A percentile compares a stretch with the other conserved stretches of the same genome.
Evolutionary conservation across 768 basidiomycete genomes (phyloP).

Genomic region (Peribolospora kevripleyi): DNA sequence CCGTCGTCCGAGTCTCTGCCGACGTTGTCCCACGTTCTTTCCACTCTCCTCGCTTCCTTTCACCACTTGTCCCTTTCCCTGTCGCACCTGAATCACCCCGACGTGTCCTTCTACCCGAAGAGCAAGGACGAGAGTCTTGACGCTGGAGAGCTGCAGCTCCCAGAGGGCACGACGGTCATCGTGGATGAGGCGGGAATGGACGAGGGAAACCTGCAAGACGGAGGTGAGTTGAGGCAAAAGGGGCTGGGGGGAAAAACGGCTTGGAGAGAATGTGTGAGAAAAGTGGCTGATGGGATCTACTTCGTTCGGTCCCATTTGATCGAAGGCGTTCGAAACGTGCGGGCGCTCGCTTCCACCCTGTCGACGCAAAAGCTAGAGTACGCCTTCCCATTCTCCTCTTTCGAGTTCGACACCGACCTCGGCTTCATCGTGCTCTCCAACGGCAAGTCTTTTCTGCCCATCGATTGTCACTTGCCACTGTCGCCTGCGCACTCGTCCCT

Average conservation of each 20-base stretch:
- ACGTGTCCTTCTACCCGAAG: slow-evolving; percentile 5
- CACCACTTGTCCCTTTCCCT: slow-evolving; percentile 3
- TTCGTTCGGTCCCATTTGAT: neutral
- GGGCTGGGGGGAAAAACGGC: too few relatives aligned
- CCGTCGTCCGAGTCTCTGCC: neutral
- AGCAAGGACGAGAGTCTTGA: slow-evolving; percentile 13
- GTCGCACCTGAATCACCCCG: slow-evolving; percentile 10
- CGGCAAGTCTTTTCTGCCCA: slow-evolving; percentile 15
- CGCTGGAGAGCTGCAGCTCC: slow-evolving; percentile 13
- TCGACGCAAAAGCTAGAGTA: slow-evolving; percentile 14
- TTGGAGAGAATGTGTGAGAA: too few relatives aligned
- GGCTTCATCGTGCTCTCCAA: slow-evolving; percentile 12
- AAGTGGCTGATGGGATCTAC: neutral
- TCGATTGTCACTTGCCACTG: neutral
- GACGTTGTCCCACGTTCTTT: slow-evolving; percentile 6
- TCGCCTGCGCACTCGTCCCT: too few relatives aligned
- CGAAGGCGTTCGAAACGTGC: slow-evolving; percentile 15
- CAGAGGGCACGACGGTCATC: slow-evolving; percentile 9
- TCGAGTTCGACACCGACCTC: slow-evolving; percentile 15
- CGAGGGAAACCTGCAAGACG: slow-evolving; percentile 15
- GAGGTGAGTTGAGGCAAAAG: slow-evolving; percentile 4
- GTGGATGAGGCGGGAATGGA: slow-evolving; percentile 12
- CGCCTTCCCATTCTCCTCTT: slow-evolving; percentile 16
- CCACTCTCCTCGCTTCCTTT: slow-evolving; percentile 9
- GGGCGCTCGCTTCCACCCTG: slow-evolving; percentile 10